Percentiles rank a stretch among this genome's conserved stretches.
Conservation (phyloP, 176 grass and related monocot genomes). For the Rhynchospora pubera region DNA sequence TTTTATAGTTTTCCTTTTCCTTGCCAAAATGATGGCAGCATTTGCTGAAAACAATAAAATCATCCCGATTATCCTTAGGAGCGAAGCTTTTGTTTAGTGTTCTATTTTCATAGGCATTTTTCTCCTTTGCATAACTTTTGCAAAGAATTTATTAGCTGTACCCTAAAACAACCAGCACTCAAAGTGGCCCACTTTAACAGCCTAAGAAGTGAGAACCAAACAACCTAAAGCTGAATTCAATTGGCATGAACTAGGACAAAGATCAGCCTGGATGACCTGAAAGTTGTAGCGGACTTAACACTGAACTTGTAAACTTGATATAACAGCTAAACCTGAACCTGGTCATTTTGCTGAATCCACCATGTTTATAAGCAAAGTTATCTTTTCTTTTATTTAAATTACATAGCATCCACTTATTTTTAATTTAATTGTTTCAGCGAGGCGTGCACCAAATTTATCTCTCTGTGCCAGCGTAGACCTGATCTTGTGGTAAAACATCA, state of each 20-base stretch:
- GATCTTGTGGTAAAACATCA: conserved; percentile 40
- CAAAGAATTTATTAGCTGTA: background rate
- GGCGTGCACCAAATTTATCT: conserved; percentile 81
- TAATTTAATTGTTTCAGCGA: conserved; percentile 48
- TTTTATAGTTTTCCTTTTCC: conserved; percentile 21
- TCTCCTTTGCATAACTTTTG: background rate
- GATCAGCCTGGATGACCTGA: background rate
- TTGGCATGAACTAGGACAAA: background rate
- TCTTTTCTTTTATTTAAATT: background rate
- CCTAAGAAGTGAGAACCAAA: background rate
- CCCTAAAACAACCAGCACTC: background rate
- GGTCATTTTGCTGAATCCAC: background rate
- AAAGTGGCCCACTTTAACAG: background rate
- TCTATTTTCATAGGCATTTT: background rate
- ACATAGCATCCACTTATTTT: background rate
- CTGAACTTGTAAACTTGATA: background rate
- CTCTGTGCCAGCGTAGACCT: conserved; percentile 64
- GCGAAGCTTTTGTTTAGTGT: background rate
- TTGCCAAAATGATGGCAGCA: background rate
- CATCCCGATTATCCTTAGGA: background rate
- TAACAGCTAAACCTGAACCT: background rate
- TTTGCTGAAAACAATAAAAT: background rate
- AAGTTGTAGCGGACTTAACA: background rate
- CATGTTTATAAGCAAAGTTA: background rate
- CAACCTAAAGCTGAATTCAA: background rate